phyloP scores from a whole-genome alignment of 371 early-diverging fungal genomes.

The Apophysomyces sp. region DNA sequence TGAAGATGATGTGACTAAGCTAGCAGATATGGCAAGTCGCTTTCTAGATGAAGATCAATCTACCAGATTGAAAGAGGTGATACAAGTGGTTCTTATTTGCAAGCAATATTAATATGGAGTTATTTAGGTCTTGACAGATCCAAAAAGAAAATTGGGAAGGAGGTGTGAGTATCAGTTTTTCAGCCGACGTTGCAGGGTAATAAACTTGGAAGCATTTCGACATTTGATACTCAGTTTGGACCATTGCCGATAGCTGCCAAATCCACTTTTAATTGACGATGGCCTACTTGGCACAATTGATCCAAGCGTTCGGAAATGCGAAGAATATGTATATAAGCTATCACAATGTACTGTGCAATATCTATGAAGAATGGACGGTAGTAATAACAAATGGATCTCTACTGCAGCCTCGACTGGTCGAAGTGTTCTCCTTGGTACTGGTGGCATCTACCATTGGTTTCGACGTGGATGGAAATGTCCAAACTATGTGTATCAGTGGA shows the following conservation, averaged over 20 bases:
- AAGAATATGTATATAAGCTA: constrained; percentile 9
- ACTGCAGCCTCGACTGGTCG: constrained; percentile 20
- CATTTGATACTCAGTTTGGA: too few relatives aligned
- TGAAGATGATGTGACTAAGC: neutral
- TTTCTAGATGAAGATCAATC: neutral
- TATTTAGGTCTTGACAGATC: neutral
- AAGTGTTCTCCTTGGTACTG: constrained; percentile 23
- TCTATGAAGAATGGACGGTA: neutral
- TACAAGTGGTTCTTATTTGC: neutral
- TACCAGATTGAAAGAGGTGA: neutral
- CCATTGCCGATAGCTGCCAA: constrained; percentile 5
- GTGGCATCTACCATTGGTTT: constrained; percentile 31
- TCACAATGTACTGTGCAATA: constrained; percentile 5
- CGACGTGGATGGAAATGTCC: constrained; percentile 38
- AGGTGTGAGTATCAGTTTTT: constrained; percentile 6
- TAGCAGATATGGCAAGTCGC: neutral
- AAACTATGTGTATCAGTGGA: constrained; percentile 37
- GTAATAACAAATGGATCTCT: neutral
- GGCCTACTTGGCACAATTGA: neutral
- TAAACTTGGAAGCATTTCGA: too few relatives aligned
- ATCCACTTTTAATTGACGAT: constrained; percentile 14
- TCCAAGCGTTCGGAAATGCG: constrained; percentile 1
- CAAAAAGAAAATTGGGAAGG: neutral
- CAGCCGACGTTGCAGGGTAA: constrained; percentile 11
- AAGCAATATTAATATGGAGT: neutral